A percentile compares a stretch with the other conserved stretches of the same genome.
phyloP scores from a whole-genome alignment of 768 basidiomycete species.

The Tulasnella sp. region DNA sequence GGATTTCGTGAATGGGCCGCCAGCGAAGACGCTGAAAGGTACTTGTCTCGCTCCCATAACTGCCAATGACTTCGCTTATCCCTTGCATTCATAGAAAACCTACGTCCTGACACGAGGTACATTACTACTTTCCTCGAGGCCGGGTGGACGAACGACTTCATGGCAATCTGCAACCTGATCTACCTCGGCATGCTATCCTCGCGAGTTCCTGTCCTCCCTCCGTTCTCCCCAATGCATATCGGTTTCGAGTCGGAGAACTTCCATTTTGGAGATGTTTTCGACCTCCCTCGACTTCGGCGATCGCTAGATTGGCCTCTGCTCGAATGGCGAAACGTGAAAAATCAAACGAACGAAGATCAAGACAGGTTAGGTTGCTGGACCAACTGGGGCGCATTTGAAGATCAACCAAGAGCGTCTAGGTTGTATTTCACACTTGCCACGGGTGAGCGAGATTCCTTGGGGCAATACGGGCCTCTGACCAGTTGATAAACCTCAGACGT shows the following conservation, averaged over 20 bases:
- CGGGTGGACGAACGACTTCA: slow-evolving; percentile 3
- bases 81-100: not conserved
- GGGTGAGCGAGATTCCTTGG: not conserved
- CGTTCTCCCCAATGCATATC: not conserved
- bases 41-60: not conserved
- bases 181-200: slow-evolving; percentile 4
- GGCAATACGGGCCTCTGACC: not conserved
- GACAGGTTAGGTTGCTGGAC: slow-evolving; percentile 5
- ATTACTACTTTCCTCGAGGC: not conserved
- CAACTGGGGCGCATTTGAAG: not conserved
- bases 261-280: slow-evolving; percentile 6
- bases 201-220: slow-evolving; percentile 6
- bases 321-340: slow-evolving; percentile 13
- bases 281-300: not conserved
- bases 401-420: not conserved
- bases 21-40: not conserved
- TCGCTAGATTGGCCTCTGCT: not conserved
- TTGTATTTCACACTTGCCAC: not conserved
- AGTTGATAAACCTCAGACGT: not conserved
- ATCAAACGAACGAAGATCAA: not conserved
- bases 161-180: slow-evolving; percentile 1
- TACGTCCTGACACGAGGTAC: not conserved
- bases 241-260: not conserved
- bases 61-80: not conserved
- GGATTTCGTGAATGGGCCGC: slow-evolving; percentile 1